A percentile compares a stretch with the other conserved stretches of the same genome.
phyloP scores from a whole-genome alignment of 2,329 filamentous ascomycete species.

The Pseudogymnoascus sp. region DNA sequence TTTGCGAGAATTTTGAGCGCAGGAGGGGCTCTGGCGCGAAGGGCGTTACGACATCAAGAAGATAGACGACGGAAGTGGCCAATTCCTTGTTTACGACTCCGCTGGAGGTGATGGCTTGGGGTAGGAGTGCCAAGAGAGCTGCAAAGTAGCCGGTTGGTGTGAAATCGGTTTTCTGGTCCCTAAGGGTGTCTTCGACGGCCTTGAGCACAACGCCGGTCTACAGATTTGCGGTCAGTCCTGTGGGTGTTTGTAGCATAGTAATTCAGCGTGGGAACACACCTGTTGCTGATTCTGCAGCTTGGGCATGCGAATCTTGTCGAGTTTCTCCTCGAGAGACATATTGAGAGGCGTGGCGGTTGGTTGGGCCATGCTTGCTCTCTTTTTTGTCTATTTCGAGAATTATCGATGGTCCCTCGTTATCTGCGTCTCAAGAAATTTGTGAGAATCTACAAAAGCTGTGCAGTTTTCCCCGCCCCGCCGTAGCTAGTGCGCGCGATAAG shows the following conservation, averaged over 20 bases:
- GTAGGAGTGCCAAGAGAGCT: conserved; percentile 81
- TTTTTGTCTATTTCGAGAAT: conserved; percentile 7
- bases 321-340: conserved; percentile 74
- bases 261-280: conserved; percentile 43
- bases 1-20: conserved; percentile 90
- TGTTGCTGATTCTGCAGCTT: conserved; percentile 94
- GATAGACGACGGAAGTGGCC: conserved; percentile 81
- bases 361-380: conserved; percentile 20
- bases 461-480: conserved; percentile 12
- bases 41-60: conserved; percentile 86
- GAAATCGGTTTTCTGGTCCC: conserved; percentile 74
- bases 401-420: conserved; percentile 11
- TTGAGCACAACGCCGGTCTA: conserved; percentile 80
- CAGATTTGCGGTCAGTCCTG: conserved; percentile 9
- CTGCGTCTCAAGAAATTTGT: conserved; percentile 17
- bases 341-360: conserved; percentile 25
- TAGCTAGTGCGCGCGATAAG: conserved; percentile 4
- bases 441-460: conserved; percentile 13
- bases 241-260: background rate
- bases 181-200: conserved; percentile 87
- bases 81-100: conserved; percentile 73
- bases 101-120: conserved; percentile 60
- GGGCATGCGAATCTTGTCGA: conserved; percentile 94
- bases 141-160: conserved; percentile 92
- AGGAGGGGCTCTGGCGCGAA: conserved; percentile 80